Evolutionary conservation across 352 stramenopile species (phyloP).

Genomic region (Phytophthora cajani): DNA sequence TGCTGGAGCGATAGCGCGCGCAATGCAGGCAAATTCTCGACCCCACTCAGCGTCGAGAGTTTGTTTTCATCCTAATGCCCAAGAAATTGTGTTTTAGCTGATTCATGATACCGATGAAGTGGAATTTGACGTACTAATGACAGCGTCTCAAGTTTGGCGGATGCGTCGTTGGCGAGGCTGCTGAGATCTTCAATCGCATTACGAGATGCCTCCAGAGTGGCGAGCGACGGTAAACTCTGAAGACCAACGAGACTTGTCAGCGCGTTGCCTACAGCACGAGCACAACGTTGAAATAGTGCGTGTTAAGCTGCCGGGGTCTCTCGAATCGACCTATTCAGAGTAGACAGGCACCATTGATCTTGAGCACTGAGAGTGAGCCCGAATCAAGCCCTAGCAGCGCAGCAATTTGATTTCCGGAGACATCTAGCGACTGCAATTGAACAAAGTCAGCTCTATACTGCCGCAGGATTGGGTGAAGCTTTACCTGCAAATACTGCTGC

Average conservation of each 20-base stretch:
- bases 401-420: slow-evolving; percentile 76
- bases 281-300: background rate
- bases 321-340: background rate
- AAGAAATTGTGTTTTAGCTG: background rate
- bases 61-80: slow-evolving; percentile 72
- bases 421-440: slow-evolving; percentile 54
- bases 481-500: slow-evolving; percentile 70
- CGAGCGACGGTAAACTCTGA: slow-evolving; percentile 49
- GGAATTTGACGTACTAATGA: slow-evolving; percentile 46
- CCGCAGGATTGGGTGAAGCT: background rate
- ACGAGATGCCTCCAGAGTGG: slow-evolving; percentile 58
- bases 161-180: slow-evolving; percentile 39
- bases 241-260: slow-evolving; percentile 61
- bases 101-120: background rate
- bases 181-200: slow-evolving; percentile 63
- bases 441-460: background rate
- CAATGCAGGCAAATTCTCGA: slow-evolving; percentile 59
- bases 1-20: slow-evolving; percentile 55
- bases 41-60: slow-evolving; percentile 53
- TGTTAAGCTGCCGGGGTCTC: background rate
- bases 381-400: slow-evolving; percentile 62
- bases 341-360: slow-evolving; percentile 55
- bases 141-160: slow-evolving; percentile 57
- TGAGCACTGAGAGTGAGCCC: slow-evolving; percentile 57
- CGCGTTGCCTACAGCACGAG: slow-evolving; percentile 47